Evolutionary conservation across 805 yeast species (phyloP), one percentile per base, ranked within the genome.

Genomic region (Helenozyma rhizophorensis): DNA sequence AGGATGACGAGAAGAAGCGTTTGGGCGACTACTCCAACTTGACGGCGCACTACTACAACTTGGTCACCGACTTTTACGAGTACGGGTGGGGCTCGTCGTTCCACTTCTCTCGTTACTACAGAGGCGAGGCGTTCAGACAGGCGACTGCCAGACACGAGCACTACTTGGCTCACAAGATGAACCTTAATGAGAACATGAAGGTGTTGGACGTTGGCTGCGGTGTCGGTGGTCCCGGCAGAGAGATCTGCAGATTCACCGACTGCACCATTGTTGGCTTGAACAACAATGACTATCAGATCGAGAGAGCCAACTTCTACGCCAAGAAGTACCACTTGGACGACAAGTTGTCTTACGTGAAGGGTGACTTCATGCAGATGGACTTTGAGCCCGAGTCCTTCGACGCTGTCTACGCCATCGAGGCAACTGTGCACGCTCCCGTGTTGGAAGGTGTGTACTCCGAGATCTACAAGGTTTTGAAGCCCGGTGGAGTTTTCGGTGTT

Each of bases 61-160:
- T 90, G 57, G 97, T 86, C 31, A 93, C 98, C 18, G 98, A 90
- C 65, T 93, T 93, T 54, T 93, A 93, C 72, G 98, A 93, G 68
- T 90, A 93, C 63, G 98, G 98, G 31, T 93, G 98, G 98, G 98
- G 98, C 46, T 75, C 96, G 12, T 86, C 96, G 11, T 93, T 93
- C 86, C 98, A 93, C 64, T 93, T 93, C 63, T 85, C 95, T 25
- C 80, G 96, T 53, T 93, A 82, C 70, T 90, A 86, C 70, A 73
- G 71, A 56, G 97, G 97, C 43, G 98, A 93, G 68, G 78, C 93
- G 14, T 93, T 93, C 69, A 68, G 76, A 53, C 97, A 90, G 64
- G 95, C 97, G 26, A 80, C 86, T 47, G 97, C 97, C 23, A 81
- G 95, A 70, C 98, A 90, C 62, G 98, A 90, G 70, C 97, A 93